Evolutionary conservation across 129 eudicot species (phyloP).

Genomic region (Calendula officinalis): DNA sequence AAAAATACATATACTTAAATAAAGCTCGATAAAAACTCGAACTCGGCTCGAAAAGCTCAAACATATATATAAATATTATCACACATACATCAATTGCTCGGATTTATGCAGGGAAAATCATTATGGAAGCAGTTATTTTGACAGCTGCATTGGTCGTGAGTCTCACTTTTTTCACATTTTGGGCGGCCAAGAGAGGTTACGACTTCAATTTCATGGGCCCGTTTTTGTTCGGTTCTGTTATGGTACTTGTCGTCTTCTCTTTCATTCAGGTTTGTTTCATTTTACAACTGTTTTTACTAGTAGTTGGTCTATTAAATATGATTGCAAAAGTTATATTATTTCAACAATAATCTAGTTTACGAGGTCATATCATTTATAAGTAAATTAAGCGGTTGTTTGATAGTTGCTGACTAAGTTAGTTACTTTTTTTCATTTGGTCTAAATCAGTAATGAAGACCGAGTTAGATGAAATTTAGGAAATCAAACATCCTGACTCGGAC

Average conservation of each 20-base stretch:
- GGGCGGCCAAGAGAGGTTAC: conserved; percentile 67
- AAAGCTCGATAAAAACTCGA: too few species aligned
- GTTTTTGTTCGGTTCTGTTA: conserved; percentile 53
- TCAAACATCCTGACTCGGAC: not conserved
- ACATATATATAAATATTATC: too few species aligned
- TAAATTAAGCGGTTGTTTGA: too few species aligned
- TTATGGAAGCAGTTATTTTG: conserved; percentile 65
- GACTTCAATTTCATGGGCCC: conserved; percentile 78
- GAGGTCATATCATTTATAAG: too few species aligned
- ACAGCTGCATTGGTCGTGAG: conserved; percentile 52
- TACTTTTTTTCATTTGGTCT: not conserved
- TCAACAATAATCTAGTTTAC: not conserved
- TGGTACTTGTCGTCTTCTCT: conserved; percentile 50
- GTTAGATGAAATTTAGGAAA: too few species aligned
- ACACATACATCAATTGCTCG: not conserved
- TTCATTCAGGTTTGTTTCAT: conserved; percentile 51
- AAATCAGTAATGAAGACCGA: too few species aligned
- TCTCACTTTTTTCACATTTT: conserved; percentile 71
- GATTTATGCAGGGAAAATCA: conserved; percentile 44
- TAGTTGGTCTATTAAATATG: not conserved
- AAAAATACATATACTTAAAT: too few species aligned
- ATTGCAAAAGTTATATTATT: not conserved
- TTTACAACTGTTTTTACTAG: not conserved
- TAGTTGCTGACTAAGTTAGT: not conserved
- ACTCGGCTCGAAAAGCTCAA: too few species aligned